Percentiles rank a stretch among this genome's conserved stretches.
These are phyloP conservation scores for Ophiostoma australiae DNA, from an alignment of 2,329 filamentous ascomycete species.

Conservation along the genomic window DNA sequence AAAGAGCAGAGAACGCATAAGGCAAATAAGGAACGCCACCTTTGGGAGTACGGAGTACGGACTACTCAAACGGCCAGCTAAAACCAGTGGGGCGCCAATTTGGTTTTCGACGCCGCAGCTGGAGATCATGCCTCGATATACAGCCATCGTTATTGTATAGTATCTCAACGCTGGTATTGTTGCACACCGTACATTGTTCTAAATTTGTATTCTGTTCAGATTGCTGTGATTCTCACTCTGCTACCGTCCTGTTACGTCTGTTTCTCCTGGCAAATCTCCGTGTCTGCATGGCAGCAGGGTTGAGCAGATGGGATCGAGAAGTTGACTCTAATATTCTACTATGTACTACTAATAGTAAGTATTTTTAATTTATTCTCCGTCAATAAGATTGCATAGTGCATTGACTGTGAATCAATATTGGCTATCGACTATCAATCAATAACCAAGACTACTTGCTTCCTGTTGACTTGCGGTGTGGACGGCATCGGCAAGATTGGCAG, in stretches of 20 bases:
- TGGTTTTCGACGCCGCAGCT: background rate
- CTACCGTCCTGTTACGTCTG: background rate
- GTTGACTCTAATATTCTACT: too few relatives aligned
- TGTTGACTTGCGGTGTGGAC: background rate
- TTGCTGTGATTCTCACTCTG: background rate
- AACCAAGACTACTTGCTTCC: background rate
- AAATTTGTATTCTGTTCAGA: background rate
- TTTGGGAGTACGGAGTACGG: background rate
- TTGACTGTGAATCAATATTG: background rate
- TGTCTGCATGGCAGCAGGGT: background rate
- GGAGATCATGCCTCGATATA: background rate
- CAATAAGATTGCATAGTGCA: background rate
- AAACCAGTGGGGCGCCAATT: background rate
- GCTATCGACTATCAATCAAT: background rate
- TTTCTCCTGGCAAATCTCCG: constrained; percentile 10
- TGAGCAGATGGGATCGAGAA: background rate
- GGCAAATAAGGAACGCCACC: background rate
- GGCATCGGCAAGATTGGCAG: background rate
- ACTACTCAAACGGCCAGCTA: background rate
- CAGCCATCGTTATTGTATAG: background rate
- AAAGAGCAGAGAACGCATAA: background rate
- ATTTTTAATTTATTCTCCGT: background rate
- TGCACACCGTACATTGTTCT: background rate
- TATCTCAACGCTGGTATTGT: background rate
- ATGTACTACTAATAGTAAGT: too few relatives aligned